phyloP scores from a whole-genome alignment of 108 stramenopile genomes.

The Chaetoceros tenuissimus region DNA sequence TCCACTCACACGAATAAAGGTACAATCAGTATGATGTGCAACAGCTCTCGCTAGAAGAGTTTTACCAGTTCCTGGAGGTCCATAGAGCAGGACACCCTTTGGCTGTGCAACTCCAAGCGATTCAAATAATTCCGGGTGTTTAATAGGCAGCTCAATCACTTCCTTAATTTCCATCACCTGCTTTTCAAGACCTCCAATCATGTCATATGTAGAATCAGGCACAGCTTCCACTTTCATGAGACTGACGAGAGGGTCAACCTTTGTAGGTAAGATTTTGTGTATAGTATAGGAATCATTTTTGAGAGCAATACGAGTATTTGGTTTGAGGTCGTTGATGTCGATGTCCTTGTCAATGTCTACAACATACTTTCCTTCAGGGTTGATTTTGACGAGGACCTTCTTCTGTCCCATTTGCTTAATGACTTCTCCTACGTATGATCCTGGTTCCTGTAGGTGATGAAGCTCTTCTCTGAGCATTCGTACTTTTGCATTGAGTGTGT shows the following conservation, averaged over 20 bases:
- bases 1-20: conserved; percentile 98
- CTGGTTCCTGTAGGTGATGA: conserved; percentile 96
- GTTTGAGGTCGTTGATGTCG: conserved; percentile 92
- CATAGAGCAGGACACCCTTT: conserved; percentile 97
- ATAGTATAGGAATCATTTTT: conserved; percentile 97
- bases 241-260: conserved; percentile 97
- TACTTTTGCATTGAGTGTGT: conserved; percentile 95
- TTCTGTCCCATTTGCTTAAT: conserved; percentile 99
- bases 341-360: conserved; percentile 97
- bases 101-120: conserved; percentile 96
- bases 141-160: conserved; percentile 99
- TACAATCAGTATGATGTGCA: conserved; percentile 99
- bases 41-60: conserved; percentile 98
- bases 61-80: conserved; percentile 99
- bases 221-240: conserved; percentile 99
- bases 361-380: conserved; percentile 99
- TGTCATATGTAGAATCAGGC: conserved; percentile 99
- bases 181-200: conserved; percentile 99
- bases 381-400: conserved; percentile 96
- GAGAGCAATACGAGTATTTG: conserved; percentile 97
- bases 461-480: conserved; percentile 97
- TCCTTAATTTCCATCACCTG: conserved; percentile 99
- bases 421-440: conserved; percentile 98
- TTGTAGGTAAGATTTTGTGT: conserved; percentile 98
- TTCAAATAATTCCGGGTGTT: conserved; percentile 99